Percentiles rank a stretch among this genome's conserved stretches.
phyloP scores from a whole-genome alignment of 352 stramenopile species.

The Phytophthora pisi region DNA sequence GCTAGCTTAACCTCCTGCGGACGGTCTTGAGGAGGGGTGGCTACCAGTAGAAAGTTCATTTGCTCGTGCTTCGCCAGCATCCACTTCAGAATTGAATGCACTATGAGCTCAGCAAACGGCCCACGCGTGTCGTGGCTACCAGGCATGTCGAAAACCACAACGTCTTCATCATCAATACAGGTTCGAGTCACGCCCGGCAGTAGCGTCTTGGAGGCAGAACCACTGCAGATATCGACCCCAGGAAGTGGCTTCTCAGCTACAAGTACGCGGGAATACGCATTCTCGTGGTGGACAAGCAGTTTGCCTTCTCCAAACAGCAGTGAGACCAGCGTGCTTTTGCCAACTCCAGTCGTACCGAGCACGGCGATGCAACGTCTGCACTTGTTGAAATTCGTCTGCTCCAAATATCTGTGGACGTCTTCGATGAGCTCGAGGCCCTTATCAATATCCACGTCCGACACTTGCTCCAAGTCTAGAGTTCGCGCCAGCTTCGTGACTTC shows the following conservation, averaged over 20 bases:
- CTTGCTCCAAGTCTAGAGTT: neutral
- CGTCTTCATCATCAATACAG: neutral
- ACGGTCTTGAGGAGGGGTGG: slow-evolving; percentile 13
- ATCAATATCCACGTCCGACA: slow-evolving; percentile 9
- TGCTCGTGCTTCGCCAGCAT: slow-evolving; percentile 10
- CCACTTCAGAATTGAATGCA: slow-evolving; percentile 18
- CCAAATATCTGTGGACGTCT: slow-evolving; percentile 10
- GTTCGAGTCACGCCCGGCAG: slow-evolving; percentile 4
- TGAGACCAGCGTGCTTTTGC: slow-evolving; percentile 15
- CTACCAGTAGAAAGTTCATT: slow-evolving; percentile 14
- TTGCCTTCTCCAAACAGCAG: slow-evolving; percentile 10
- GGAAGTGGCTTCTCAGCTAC: slow-evolving; percentile 12
- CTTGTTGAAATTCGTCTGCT: neutral
- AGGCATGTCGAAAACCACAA: slow-evolving; percentile 21
- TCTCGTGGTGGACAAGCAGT: slow-evolving; percentile 15
- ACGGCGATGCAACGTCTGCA: slow-evolving; percentile 1
- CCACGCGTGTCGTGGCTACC: slow-evolving; percentile 20
- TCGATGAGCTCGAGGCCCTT: slow-evolving; percentile 12
- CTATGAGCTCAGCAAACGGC: slow-evolving; percentile 22
- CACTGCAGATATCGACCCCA: slow-evolving; percentile 16
- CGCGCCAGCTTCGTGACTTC: neutral
- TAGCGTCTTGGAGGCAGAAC: slow-evolving; percentile 10
- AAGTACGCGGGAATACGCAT: slow-evolving; percentile 8
- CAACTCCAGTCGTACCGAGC: slow-evolving; percentile 5
- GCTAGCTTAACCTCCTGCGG: slow-evolving; percentile 2